These are phyloP conservation scores for Citrus hindsii DNA, from an alignment of 345 rosid species.

Conservation along the genomic window DNA sequence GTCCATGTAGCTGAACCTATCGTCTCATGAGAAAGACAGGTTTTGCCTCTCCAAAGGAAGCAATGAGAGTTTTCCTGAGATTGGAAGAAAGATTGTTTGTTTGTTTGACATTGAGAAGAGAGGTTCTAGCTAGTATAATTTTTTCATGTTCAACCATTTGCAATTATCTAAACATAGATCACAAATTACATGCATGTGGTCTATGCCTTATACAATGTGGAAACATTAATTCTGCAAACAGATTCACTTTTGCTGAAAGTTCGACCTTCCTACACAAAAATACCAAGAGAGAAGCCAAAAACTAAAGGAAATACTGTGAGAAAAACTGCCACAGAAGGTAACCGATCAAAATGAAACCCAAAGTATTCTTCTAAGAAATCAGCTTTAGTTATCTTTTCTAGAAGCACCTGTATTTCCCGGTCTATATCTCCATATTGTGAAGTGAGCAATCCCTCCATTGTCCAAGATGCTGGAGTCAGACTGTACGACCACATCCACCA, in stretches of 20 bases:
- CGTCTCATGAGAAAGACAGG: too few species aligned
- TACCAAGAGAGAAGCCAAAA: constrained; percentile 23
- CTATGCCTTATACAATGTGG: background rate
- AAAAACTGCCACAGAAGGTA: constrained; percentile 22
- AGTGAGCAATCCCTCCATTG: constrained; percentile 23
- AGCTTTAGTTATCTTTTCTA: background rate
- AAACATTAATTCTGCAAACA: background rate
- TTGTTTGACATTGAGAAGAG: too few species aligned
- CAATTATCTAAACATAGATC: too few species aligned
- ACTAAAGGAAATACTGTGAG: constrained; percentile 17
- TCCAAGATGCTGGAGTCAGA: constrained; percentile 32
- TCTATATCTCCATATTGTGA: constrained; percentile 24
- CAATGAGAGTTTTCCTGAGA: too few species aligned
- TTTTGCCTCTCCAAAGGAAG: too few species aligned
- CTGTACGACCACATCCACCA: constrained; percentile 21
- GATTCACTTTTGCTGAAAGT: constrained; percentile 23
- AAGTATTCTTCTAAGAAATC: background rate
- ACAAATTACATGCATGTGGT: too few species aligned
- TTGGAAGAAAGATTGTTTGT: too few species aligned
- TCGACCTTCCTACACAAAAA: constrained; percentile 15
- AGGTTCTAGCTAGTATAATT: too few species aligned
- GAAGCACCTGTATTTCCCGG: background rate
- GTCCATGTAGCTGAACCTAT: too few species aligned
- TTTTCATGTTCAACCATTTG: too few species aligned
- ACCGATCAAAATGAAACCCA: background rate